Base-by-base conservation (phyloP, 2,329 filamentous ascomycete genomes). In the Aureobasidium sp. region DNA sequence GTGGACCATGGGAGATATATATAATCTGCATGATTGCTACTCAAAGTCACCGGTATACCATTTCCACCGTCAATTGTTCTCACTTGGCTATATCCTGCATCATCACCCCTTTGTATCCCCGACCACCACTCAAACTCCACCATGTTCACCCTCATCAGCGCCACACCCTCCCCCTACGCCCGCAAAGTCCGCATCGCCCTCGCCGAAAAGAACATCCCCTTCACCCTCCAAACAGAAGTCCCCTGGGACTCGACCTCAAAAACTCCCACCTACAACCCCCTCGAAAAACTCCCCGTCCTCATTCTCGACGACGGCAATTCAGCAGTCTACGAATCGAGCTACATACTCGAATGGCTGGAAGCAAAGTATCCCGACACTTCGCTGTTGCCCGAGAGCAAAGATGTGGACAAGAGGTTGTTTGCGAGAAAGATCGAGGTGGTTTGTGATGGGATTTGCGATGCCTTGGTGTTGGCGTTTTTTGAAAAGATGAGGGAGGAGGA, bases 171-270 rank as follows among this genome's bases (percentile, higher is more conserved):
- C 2, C 74, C 74, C 9, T 76, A 75, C 64, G 74, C 75, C 9
- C 73, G 75, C 47, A 77, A 77, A 69, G 72, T 76, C 44, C 71
- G 75, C 65, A 76, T 78, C 37, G 70, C 70, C 5, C 70, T 77
- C 7, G 62, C 65, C 42, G 71, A 78, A 25, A 77, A 78, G 65
- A 51, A 59, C 61, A 72, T 78, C 25, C 73, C 75, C 2, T 78
- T 78, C 69, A 66, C 62, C 0, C 69, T 78, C 34, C 68, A 74
- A 49, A 77, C 74, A 39, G 76, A 78, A 68, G 75, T 78, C 1
- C 76, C 75, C 0, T 78, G 76, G 75, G 70, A 78, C 67, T 67
- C 65, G 20, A 71, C 71, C 4, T 77, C 75, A 0, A 59, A 72
- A 51, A 77, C 73, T 14, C 73, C 74, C 1, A 63, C 68, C 42